These are phyloP conservation scores for Wallacemonas sp. DNA, from an alignment of 208 protist genomes.

Conservation along the genomic window DNA sequence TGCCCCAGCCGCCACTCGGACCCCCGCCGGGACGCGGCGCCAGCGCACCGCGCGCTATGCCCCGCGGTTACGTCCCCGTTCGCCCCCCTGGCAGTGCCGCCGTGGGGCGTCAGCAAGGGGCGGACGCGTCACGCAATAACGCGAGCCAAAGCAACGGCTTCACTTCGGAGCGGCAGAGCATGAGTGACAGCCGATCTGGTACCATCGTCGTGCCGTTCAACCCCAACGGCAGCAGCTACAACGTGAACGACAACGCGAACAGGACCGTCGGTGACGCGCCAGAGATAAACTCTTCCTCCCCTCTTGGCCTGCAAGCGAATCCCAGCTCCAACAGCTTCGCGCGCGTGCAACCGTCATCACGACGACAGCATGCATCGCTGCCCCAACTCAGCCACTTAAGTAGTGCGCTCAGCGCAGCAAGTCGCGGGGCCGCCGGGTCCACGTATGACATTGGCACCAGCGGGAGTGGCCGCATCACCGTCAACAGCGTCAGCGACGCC, in stretches of 20 bases:
- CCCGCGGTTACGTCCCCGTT: not conserved
- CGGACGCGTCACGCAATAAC: not conserved
- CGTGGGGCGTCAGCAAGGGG: not conserved
- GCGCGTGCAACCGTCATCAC: not conserved
- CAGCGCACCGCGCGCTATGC: not conserved
- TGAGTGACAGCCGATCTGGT: not conserved
- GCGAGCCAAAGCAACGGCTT: not conserved
- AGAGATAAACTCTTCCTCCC: not conserved
- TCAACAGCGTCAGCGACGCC: not conserved
- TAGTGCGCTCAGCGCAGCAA: not conserved
- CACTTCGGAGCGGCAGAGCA: not conserved
- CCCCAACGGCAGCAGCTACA: not conserved
- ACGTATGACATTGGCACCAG: not conserved
- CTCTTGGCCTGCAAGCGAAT: not conserved
- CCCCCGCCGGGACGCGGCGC: not conserved
- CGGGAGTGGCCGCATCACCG: not conserved
- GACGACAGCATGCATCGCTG: not conserved
- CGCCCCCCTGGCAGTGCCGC: not conserved
- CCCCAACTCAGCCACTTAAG: not conserved
- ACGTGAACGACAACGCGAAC: not conserved
- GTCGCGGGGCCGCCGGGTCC: not conserved
- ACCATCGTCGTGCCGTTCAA: constrained; percentile 2
- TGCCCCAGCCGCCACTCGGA: not conserved
- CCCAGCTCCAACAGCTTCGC: not conserved
- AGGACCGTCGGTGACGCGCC: not conserved